These are phyloP conservation scores for Beauveria brongniartii DNA, from an alignment of 2,329 filamentous ascomycete species.

Conservation along the genomic window DNA sequence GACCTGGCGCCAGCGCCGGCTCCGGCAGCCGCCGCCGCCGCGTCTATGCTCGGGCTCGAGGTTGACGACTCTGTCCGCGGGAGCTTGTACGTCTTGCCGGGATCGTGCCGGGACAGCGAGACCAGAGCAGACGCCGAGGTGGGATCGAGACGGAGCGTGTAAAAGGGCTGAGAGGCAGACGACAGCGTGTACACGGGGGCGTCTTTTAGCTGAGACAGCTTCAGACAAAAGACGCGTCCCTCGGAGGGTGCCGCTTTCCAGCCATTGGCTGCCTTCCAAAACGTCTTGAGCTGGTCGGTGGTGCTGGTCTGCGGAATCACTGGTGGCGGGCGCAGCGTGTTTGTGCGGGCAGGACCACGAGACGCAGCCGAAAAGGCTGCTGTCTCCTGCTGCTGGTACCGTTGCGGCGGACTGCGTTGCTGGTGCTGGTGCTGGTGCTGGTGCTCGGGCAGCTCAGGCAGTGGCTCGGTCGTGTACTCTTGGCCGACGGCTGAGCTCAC, in stretches of 20 bases:
- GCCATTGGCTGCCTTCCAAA: slow-evolving; percentile 64
- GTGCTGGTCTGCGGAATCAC: slow-evolving; percentile 43
- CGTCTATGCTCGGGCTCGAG: slow-evolving; percentile 22
- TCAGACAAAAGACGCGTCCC: slow-evolving; percentile 51
- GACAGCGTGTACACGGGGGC: slow-evolving; percentile 60
- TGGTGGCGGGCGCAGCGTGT: slow-evolving; percentile 31
- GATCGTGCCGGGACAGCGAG: slow-evolving; percentile 51
- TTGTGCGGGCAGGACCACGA: background rate
- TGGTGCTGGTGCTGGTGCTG: background rate
- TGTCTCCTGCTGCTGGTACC: background rate
- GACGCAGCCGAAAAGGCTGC: background rate
- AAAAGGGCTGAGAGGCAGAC: slow-evolving; percentile 55
- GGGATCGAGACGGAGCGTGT: slow-evolving; percentile 55
- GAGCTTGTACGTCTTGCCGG: slow-evolving; percentile 46
- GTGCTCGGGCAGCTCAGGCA: slow-evolving; percentile 4
- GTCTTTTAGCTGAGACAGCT: slow-evolving; percentile 46
- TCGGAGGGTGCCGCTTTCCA: slow-evolving; percentile 55
- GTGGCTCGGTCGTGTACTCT: slow-evolving; percentile 9
- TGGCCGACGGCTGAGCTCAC: background rate
- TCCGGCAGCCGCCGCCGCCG: slow-evolving; percentile 3
- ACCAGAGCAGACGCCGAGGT: slow-evolving; percentile 56
- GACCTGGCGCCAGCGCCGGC: slow-evolving; percentile 12
- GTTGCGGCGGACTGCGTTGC: background rate
- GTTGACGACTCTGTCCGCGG: slow-evolving; percentile 22
- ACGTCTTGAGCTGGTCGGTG: slow-evolving; percentile 52